Percentiles rank a stretch among this genome's conserved stretches.
These are phyloP conservation scores for Kokia cookei DNA, from an alignment of 441 rosid genomes.

Conservation along the genomic window DNA sequence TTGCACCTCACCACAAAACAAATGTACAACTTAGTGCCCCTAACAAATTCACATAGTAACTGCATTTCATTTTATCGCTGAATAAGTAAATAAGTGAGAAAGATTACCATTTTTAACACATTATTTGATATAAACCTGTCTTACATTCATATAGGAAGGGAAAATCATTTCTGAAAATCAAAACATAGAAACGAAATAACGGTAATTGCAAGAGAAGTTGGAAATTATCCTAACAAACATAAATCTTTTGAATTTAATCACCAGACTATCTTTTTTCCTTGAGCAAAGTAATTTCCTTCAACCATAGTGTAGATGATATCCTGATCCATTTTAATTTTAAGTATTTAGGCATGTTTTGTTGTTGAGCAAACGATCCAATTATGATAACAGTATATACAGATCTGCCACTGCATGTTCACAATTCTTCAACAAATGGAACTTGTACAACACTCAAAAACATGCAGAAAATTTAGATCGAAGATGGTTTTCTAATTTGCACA, in stretches of 20 bases:
- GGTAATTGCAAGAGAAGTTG: background rate
- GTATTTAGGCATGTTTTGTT: background rate
- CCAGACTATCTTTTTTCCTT: background rate
- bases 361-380: background rate
- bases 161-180: background rate
- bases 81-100: background rate
- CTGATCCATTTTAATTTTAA: background rate
- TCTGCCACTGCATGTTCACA: background rate
- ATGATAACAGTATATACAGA: background rate
- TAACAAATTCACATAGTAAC: background rate
- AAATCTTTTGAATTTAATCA: background rate
- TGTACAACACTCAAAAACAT: background rate
- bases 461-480: background rate
- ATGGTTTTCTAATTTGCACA: background rate
- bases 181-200: background rate
- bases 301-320: background rate
- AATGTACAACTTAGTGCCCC: background rate
- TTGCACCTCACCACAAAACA: background rate
- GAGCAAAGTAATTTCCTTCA: background rate
- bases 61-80: background rate
- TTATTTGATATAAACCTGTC: background rate
- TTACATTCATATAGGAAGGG: background rate
- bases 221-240: background rate
- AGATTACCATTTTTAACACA: background rate
- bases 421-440: background rate